phyloP scores from a whole-genome alignment of 495 filamentous ascomycete species.

The Saxophila tyrrhenica region DNA sequence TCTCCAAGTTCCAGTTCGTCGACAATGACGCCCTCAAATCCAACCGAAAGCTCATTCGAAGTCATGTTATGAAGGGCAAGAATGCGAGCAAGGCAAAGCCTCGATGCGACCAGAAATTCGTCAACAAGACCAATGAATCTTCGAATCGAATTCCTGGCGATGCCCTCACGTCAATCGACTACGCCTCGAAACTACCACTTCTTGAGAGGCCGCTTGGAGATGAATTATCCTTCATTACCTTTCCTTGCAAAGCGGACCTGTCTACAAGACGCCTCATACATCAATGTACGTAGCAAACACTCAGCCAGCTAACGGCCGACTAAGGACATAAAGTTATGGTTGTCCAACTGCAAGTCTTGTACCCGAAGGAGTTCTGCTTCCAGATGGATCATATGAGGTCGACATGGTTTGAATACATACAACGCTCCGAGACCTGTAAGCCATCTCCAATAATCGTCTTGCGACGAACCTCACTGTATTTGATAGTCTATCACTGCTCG shows the following conservation, averaged over 20 bases:
- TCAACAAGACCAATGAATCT: too few relatives aligned
- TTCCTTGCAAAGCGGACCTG: neutral
- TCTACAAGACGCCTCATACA: neutral
- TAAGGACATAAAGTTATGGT: neutral
- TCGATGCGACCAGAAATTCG: too few relatives aligned
- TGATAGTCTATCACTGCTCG: neutral
- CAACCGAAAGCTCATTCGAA: neutral
- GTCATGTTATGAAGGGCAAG: neutral
- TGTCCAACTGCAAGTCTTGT: neutral
- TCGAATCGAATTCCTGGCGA: too few relatives aligned
- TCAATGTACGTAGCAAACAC: neutral
- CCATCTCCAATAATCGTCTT: neutral
- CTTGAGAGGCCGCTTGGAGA: neutral
- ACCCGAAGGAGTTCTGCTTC: neutral
- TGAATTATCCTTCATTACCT: neutral
- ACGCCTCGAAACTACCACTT: neutral
- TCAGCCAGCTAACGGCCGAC: neutral
- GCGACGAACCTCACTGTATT: neutral
- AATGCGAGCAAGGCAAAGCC: neutral
- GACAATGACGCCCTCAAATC: neutral
- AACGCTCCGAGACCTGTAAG: neutral
- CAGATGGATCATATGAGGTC: neutral
- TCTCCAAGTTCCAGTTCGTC: neutral
- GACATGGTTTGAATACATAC: neutral
- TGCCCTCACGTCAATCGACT: too few relatives aligned